Evolutionary conservation across 2,329 filamentous ascomycete genomes (phyloP).

Genomic region (Ophiostoma fasciatum): DNA sequence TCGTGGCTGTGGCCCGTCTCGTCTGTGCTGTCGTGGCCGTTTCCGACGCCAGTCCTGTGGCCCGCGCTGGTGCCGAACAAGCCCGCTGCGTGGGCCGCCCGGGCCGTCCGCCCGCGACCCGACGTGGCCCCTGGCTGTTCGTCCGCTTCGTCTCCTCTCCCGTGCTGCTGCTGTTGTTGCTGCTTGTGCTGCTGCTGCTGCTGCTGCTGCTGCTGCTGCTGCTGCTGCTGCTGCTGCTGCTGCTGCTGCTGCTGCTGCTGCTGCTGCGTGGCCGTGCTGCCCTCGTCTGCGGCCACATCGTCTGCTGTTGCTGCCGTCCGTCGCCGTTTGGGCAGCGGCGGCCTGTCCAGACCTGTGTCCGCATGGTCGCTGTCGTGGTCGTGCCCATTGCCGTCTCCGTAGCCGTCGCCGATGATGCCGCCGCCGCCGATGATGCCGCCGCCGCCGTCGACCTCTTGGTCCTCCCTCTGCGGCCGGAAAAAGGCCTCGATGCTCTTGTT

Average conservation of each 20-base stretch:
- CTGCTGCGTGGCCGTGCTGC: not conserved
- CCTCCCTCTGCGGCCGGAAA: conserved; percentile 24
- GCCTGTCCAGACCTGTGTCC: not conserved
- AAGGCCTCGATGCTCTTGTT: conserved; percentile 82
- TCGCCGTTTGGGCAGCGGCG: conserved; percentile 7
- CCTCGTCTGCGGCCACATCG: not conserved
- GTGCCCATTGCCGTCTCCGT: not conserved
- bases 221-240: not conserved
- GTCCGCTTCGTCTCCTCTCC: not conserved
- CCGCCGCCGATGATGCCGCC: too few species aligned
- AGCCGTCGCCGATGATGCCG: not conserved
- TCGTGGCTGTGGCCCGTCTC: too few species aligned
- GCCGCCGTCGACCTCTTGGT: not conserved
- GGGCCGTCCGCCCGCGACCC: not conserved
- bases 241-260: too few species aligned
- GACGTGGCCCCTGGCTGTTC: conserved; percentile 8
- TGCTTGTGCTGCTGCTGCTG: not conserved
- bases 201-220: not conserved
- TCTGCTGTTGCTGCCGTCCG: too few species aligned
- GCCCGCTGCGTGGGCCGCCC: too few species aligned
- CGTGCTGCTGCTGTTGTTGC: not conserved
- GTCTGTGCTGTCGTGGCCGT: not conserved
- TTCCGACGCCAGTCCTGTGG: not conserved
- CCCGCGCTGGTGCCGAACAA: too few species aligned
- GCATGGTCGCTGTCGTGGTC: not conserved